phyloP scores from a whole-genome alignment of 345 rosid genomes.

The Populus tremula region DNA sequence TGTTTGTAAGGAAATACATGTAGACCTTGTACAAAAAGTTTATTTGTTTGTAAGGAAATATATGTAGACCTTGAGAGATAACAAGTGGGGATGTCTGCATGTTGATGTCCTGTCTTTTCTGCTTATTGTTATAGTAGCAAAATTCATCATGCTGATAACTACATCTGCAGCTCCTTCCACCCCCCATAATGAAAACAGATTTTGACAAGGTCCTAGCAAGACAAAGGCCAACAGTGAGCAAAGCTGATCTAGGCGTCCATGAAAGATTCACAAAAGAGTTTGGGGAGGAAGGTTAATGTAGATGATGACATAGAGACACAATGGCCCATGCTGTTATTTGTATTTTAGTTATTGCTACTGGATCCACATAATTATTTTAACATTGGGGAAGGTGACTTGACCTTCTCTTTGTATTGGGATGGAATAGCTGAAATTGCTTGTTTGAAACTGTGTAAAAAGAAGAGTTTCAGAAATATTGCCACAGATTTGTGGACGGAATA shows the following conservation, averaged over 20 bases:
- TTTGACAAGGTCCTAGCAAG: slow-evolving; percentile 91
- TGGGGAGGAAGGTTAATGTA: slow-evolving; percentile 87
- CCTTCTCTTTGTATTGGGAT: slow-evolving; percentile 37
- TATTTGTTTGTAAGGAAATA: neutral
- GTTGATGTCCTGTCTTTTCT: neutral
- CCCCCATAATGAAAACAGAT: slow-evolving; percentile 73
- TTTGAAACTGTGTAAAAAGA: slow-evolving; percentile 49
- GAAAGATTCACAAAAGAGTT: slow-evolving; percentile 96
- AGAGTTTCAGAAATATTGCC: slow-evolving; percentile 21
- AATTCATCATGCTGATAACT: slow-evolving; percentile 1
- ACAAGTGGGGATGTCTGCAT: neutral
- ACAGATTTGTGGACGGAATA: slow-evolving; percentile 7
- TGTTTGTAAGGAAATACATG: too few species aligned
- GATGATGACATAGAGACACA: neutral
- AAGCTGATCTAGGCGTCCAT: slow-evolving; percentile 78
- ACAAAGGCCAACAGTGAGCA: slow-evolving; percentile 95
- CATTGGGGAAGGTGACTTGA: slow-evolving; percentile 30
- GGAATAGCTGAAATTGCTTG: slow-evolving; percentile 32
- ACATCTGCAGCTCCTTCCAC: slow-evolving; percentile 77
- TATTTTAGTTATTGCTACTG: slow-evolving; percentile 33
- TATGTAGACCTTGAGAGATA: neutral
- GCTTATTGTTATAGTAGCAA: neutral
- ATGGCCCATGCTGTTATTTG: slow-evolving; percentile 33
- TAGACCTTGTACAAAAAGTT: too few species aligned
- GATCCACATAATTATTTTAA: slow-evolving; percentile 24